Percentiles rank a stretch among this genome's conserved stretches.
These are phyloP conservation scores for Brasilioporus rufonigricans DNA, from an alignment of 768 basidiomycete genomes.

Conservation along the genomic window DNA sequence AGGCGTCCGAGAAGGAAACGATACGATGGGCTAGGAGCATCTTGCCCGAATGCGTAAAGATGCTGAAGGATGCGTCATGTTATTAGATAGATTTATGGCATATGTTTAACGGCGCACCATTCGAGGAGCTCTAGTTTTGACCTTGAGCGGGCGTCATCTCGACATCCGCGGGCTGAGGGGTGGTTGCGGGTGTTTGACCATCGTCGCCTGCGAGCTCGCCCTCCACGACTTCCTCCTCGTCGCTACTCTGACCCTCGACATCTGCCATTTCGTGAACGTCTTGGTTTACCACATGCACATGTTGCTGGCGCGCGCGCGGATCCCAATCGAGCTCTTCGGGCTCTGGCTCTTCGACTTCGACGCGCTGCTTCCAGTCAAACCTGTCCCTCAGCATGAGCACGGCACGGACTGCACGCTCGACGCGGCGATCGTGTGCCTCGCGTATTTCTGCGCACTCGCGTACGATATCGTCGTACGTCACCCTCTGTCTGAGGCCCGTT, in stretches of 20 bases:
- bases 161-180: slow-evolving; percentile 19
- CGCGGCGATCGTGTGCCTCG: slow-evolving; percentile 68
- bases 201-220: slow-evolving; percentile 34
- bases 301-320: slow-evolving; percentile 39
- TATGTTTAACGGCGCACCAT: background rate
- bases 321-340: slow-evolving; percentile 78
- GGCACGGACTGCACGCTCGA: slow-evolving; percentile 75
- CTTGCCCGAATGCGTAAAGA: slow-evolving; percentile 39
- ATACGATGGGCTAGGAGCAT: slow-evolving; percentile 40
- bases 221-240: slow-evolving; percentile 39
- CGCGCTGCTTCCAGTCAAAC: slow-evolving; percentile 82
- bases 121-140: background rate
- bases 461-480: slow-evolving; percentile 57
- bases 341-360: slow-evolving; percentile 75
- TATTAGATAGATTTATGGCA: slow-evolving; percentile 17
- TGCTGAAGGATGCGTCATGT: slow-evolving; percentile 43
- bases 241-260: slow-evolving; percentile 34
- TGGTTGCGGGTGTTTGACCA: slow-evolving; percentile 22
- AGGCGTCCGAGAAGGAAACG: slow-evolving; percentile 22
- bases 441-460: slow-evolving; percentile 65
- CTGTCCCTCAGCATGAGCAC: slow-evolving; percentile 75
- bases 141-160: slow-evolving; percentile 17
- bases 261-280: slow-evolving; percentile 21
- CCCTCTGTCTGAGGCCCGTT: slow-evolving; percentile 18
- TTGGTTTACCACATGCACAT: slow-evolving; percentile 5